phyloP scores from a whole-genome alignment of 192 early-diverging fungal genomes.

The Coemansia sp. region DNA sequence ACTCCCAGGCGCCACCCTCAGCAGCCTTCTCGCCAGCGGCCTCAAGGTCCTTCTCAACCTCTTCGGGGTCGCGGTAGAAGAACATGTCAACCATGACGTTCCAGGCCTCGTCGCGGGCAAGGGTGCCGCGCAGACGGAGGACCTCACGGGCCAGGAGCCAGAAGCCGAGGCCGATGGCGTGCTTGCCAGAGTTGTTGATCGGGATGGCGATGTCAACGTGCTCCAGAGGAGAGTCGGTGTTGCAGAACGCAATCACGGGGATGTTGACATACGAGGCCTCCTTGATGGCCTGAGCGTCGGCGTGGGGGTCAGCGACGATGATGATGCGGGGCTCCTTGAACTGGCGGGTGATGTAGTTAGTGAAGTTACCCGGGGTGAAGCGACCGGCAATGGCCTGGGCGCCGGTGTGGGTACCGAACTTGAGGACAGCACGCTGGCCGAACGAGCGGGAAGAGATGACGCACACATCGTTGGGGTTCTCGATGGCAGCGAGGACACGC shows the following conservation, averaged over 20 bases:
- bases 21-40: conserved; percentile 63
- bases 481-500: conserved; percentile 97
- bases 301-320: conserved; percentile 96
- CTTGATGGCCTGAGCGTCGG: conserved; percentile 97
- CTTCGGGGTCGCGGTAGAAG: conserved; percentile 99
- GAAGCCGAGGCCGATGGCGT: conserved; percentile 97
- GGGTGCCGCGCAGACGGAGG: conserved; percentile 93
- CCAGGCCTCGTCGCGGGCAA: conserved; percentile 86
- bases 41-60: conserved; percentile 92
- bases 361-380: conserved; percentile 99
- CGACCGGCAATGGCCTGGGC: conserved; percentile 99
- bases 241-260: conserved; percentile 98
- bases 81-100: conserved; percentile 99
- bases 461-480: conserved; percentile 97
- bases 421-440: conserved; percentile 98
- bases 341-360: conserved; percentile 99
- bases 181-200: conserved; percentile 99
- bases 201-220: conserved; percentile 99
- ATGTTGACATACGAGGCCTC: conserved; percentile 99
- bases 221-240: conserved; percentile 94
- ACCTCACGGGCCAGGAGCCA: conserved; percentile 99
- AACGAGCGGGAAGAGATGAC: conserved; percentile 96
- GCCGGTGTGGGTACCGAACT: conserved; percentile 98
- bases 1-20: conserved; percentile 57
- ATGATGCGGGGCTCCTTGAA: conserved; percentile 99